Base-by-base conservation (phyloP, 805 yeast genomes). In the Maudiozyma serrabonitensis region DNA sequence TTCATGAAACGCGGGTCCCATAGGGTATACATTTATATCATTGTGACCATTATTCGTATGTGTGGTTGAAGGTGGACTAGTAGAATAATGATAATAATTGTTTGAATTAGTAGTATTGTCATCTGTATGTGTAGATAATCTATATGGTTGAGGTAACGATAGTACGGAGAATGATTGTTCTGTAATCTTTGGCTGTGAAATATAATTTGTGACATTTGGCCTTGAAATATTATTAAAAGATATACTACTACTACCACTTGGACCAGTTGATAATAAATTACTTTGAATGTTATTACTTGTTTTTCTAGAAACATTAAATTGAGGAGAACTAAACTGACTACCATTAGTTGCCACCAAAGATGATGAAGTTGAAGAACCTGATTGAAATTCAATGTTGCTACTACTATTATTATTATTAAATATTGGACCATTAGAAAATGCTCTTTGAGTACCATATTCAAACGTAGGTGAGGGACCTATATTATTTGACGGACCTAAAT, bases 71-170 rank as follows among this genome's bases (percentile, higher is more conserved):
- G 42, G 6, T 39, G 42, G 42, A 19, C 42, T 39, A 16, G 25
- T 9, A 13, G 42, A 39, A 13, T 39, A 39, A 15, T 39, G 42
- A 39, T 39, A 39, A 15, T 39, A 39, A 19, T 39, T 39, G 19
- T 23, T 23, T 8, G 32, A 28, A 28, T 11, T 11, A 28, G 32
- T 11, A 28, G 9, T 39, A 7, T 23, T 19, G 6, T 39, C 42
- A 5, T 16, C n/a, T 39, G 9, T 7, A 13, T 39, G 42, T 21
- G 19, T 4, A 6, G 43, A 7, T 26, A n/a, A 15, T 41, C 43
- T 41, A 25, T 41, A 41, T 9, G 48, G 48, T 34, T 46, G 48
- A 6, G 48, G 48, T 41, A 46, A 25, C 15, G 48, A 46, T 15
- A 46, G 15, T 2, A 41, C 26, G 9, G 39, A 26, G 3, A 19